Percentiles rank a stretch among this genome's conserved stretches.
Conservation (phyloP, 805 yeast species). For the Brettanomyces custersianus region DNA sequence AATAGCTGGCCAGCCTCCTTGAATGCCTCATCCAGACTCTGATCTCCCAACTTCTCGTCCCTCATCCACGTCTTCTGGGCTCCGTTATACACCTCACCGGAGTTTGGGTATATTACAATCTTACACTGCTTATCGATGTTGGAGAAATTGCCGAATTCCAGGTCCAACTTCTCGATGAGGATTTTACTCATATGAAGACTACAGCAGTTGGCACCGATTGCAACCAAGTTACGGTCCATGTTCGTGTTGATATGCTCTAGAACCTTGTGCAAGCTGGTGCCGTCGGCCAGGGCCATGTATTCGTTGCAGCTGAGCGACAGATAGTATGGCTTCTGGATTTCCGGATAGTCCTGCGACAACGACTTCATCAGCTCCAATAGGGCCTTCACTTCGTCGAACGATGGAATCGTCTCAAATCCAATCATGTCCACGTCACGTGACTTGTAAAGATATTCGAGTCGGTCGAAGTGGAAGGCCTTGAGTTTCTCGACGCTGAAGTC, state of each 20-base stretch:
- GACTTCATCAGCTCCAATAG: constrained; percentile 32
- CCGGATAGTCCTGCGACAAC: constrained; percentile 7
- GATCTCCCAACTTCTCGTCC: constrained; percentile 9
- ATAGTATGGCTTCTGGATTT: constrained; percentile 13
- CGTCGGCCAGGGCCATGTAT: constrained; percentile 37
- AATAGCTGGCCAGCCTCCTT: constrained; percentile 30
- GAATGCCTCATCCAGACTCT: constrained; percentile 27
- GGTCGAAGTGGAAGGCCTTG: constrained; percentile 40
- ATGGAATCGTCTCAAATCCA: constrained; percentile 70
- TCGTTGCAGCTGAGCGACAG: constrained; percentile 33
- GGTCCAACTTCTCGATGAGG: constrained; percentile 27
- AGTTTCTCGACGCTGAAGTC: constrained; percentile 30
- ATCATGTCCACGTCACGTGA: constrained; percentile 43
- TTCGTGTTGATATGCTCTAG: constrained; percentile 15
- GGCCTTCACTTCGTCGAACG: constrained; percentile 43
- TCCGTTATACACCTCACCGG: constrained; percentile 59
- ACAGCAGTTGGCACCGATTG: constrained; percentile 66
- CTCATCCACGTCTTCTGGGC: constrained; percentile 32
- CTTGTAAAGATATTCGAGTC: constrained; percentile 30
- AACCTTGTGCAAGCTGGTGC: constrained; percentile 31
- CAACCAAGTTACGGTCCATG: constrained; percentile 22
- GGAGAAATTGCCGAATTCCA: constrained; percentile 6
- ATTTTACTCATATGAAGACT: constrained; percentile 32
- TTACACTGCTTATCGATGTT: constrained; percentile 22
- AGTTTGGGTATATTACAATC: constrained; percentile 61